Evolutionary conservation across 352 stramenopile species (phyloP).

Genomic region (Phytopythium kandeliae): DNA sequence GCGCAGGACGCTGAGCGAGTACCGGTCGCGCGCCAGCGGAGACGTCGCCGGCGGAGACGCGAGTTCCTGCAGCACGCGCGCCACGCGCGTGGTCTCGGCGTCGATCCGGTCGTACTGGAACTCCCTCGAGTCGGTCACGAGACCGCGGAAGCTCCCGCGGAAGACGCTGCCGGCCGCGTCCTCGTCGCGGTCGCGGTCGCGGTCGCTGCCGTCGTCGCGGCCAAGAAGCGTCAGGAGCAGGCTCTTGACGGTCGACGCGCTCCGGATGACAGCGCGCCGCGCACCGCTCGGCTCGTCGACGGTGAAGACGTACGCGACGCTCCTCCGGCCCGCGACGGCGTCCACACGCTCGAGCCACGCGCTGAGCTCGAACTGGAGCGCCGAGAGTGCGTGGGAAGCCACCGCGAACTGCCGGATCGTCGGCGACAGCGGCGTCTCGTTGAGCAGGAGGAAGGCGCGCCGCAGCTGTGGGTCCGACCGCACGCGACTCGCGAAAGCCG

Average conservation of each 20-base stretch:
- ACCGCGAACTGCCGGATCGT: constrained; percentile 4
- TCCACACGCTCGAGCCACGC: constrained; percentile 75
- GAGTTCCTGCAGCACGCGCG: constrained; percentile 34
- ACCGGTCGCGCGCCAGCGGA: constrained; percentile 1
- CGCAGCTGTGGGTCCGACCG: neutral
- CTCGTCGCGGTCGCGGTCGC: constrained; percentile 1
- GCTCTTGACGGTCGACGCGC: constrained; percentile 56
- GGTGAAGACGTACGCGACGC: constrained; percentile 61
- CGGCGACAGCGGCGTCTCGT: constrained; percentile 4
- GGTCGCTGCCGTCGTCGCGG: constrained; percentile 9
- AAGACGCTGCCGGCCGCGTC: constrained; percentile 22
- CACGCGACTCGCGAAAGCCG: constrained; percentile 4
- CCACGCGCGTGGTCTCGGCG: constrained; percentile 43
- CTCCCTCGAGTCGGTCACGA: constrained; percentile 52
- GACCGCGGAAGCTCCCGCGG: constrained; percentile 30
- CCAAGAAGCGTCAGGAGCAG: constrained; percentile 35
- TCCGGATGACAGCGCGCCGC: constrained; percentile 41
- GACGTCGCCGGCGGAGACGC: constrained; percentile 5
- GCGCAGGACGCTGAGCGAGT: constrained; percentile 2
- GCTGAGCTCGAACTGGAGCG: constrained; percentile 48
- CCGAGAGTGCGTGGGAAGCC: constrained; percentile 9
- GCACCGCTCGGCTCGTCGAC: constrained; percentile 22
- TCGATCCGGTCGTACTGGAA: constrained; percentile 68
- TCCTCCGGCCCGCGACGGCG: constrained; percentile 39
- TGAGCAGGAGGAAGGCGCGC: neutral